Evolutionary conservation across 805 yeast genomes (phyloP), one percentile per base, ranked within the genome.

Genomic region (Scheffersomyces lignosus): DNA sequence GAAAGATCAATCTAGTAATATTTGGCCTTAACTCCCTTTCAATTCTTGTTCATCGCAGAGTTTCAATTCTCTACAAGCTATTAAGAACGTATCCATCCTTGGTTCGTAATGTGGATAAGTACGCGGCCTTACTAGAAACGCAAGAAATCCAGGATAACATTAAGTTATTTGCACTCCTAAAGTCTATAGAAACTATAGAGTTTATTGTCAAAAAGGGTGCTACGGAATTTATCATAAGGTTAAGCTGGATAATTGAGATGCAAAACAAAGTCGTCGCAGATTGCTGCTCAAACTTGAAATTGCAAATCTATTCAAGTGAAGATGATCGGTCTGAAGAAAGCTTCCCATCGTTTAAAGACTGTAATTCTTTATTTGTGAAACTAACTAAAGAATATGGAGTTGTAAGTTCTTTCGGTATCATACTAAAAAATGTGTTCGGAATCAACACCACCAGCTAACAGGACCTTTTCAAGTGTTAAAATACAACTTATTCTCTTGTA

Each of bases 21-120:
- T 60, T 51, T 41, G 54, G 64, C 6, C 50, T 64, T 31, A 58
- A 62, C 33, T 52, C 65, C 4, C 44, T 68, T n/a, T 51, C 71
- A 1, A 43, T 34, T 4, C 32, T 52, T 13, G 44, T 58, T 14
- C 52, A 53, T 33, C 31, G 40, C 18, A 43, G 69, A 23, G 48
- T 58, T 1, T 41, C 52, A 3, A 36, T 45, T 3, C 28, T 62
- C 27, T 38, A 46, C 30, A 47, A 51, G 23, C 34, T 65, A 8
- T 39, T 63, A 5, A 29, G 42, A 18, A 49, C 42, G 34, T 54
- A 51, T 38, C 18, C 40, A 2, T 26, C 26, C 5, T 37, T 34
- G 20, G 45, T 64, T 5, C 15, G 26, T 12, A 51, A 52, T 10
- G 29, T 20, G 17, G 18, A 22, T 8, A 43, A 33, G 31, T 47